phyloP scores from a whole-genome alignment of 1,139 yeast genomes.

The Hemisphaericaspora xylofermentans region DNA sequence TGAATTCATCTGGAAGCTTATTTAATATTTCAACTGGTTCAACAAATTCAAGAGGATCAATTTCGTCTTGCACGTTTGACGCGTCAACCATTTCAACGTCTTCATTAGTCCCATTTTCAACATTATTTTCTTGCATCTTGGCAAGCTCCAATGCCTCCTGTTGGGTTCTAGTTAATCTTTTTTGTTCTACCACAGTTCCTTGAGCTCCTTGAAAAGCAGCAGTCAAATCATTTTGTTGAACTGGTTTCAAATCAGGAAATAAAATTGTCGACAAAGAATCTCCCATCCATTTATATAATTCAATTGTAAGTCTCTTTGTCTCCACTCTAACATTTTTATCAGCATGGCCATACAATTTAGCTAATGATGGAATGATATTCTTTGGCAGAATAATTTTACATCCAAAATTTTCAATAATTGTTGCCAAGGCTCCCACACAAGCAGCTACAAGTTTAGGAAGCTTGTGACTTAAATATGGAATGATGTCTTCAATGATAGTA shows the following conservation, averaged over 20 bases:
- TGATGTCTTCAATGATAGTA: constrained; percentile 63
- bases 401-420: constrained; percentile 68
- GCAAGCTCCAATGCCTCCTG: constrained; percentile 21
- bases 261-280: constrained; percentile 57
- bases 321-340: constrained; percentile 86
- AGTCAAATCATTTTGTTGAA: constrained; percentile 84
- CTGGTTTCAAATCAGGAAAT: constrained; percentile 78
- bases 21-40: constrained; percentile 58
- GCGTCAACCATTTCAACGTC: constrained; percentile 48
- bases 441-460: constrained; percentile 82
- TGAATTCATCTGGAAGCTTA: constrained; percentile 65
- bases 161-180: constrained; percentile 57
- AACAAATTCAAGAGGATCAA: constrained; percentile 40
- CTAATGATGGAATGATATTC: constrained; percentile 56
- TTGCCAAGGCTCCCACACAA: constrained; percentile 53
- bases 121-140: constrained; percentile 20
- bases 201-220: constrained; percentile 63
- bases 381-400: constrained; percentile 64
- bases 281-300: constrained; percentile 77
- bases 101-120: constrained; percentile 22
- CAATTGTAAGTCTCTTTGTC: constrained; percentile 67
- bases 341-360: constrained; percentile 79
- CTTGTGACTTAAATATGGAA: constrained; percentile 61
- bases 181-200: constrained; percentile 49
- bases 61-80: constrained; percentile 17